Conservation (phyloP, 495 filamentous ascomycete species). For the Penicillium herquei region DNA sequence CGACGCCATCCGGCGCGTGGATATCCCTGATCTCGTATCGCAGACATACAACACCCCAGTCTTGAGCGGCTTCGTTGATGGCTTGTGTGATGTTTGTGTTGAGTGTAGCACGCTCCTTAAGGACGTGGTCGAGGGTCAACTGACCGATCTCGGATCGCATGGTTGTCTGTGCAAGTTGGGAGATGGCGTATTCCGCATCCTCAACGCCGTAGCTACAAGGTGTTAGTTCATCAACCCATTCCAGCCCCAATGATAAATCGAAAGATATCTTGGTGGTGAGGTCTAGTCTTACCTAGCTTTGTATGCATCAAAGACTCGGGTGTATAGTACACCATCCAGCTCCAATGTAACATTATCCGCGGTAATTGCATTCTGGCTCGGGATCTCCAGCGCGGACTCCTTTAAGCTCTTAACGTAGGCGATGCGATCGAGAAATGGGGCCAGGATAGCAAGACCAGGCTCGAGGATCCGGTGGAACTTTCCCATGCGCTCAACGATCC, state of each 20-base stretch:
- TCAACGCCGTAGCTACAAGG: slow-evolving; percentile 85
- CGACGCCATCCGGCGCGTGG: slow-evolving; percentile 89
- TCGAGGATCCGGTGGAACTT: slow-evolving; percentile 90
- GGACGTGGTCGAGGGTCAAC: slow-evolving; percentile 91
- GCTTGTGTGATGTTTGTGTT: slow-evolving; percentile 97
- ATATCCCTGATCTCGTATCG: slow-evolving; percentile 98
- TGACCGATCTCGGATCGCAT: slow-evolving; percentile 99
- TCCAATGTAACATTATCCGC: slow-evolving; percentile 98
- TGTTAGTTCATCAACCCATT: background rate
- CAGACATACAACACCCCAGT: slow-evolving; percentile 94
- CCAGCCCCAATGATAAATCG: background rate
- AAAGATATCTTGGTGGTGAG: background rate
- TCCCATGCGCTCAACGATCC: slow-evolving; percentile 99
- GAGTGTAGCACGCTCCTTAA: slow-evolving; percentile 91
- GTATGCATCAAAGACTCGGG: slow-evolving; percentile 93
- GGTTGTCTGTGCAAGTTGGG: slow-evolving; percentile 94
- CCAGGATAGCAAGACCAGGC: slow-evolving; percentile 83
- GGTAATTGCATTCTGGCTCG: slow-evolving; percentile 93
- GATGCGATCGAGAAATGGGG: slow-evolving; percentile 92
- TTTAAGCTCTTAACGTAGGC: slow-evolving; percentile 97
- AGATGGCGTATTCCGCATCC: slow-evolving; percentile 98
- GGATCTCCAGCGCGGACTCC: slow-evolving; percentile 93
- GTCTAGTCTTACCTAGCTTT: slow-evolving; percentile 71
- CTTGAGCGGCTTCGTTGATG: slow-evolving; percentile 95
- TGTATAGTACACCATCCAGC: slow-evolving; percentile 93